Conservation (phyloP, 2,329 filamentous ascomycete species). For the Colletotrichum liaoningense region DNA sequence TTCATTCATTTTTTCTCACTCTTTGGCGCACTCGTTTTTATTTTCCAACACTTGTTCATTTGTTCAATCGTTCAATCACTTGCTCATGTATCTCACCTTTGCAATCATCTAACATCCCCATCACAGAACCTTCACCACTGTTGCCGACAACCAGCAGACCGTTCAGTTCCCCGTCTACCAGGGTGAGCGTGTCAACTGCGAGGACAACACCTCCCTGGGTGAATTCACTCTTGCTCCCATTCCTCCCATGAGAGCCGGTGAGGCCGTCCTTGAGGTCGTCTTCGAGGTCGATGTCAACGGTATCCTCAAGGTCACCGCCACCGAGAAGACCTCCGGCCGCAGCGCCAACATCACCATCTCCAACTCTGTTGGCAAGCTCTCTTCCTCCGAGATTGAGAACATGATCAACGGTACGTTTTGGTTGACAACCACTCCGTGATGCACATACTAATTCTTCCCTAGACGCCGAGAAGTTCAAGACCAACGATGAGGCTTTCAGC, state of each 20-base stretch:
- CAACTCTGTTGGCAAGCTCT: slow-evolving; percentile 99
- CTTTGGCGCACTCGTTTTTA: too few species aligned
- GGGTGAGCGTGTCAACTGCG: slow-evolving; percentile 97
- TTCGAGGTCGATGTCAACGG: slow-evolving; percentile 99
- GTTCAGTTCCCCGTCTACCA: slow-evolving; percentile 95
- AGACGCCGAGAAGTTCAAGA: slow-evolving; percentile 99
- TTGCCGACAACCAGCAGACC: slow-evolving; percentile 80
- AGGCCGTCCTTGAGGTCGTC: slow-evolving; percentile 96
- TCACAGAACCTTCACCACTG: slow-evolving; percentile 82
- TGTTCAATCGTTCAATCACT: too few species aligned
- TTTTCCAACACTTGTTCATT: too few species aligned
- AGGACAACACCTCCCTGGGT: slow-evolving; percentile 97
- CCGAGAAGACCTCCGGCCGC: slow-evolving; percentile 98
- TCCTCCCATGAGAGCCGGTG: slow-evolving; percentile 90
- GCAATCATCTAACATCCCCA: slow-evolving; percentile 12
- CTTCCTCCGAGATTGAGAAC: slow-evolving; percentile 92
- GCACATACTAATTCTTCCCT: slow-evolving; percentile 35
- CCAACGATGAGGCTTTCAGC: slow-evolving; percentile 96
- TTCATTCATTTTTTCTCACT: too few species aligned
- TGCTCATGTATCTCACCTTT: too few species aligned
- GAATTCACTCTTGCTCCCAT: slow-evolving; percentile 95
- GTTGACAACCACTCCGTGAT: slow-evolving; percentile 29
- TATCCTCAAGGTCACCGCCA: slow-evolving; percentile 99
- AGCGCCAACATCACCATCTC: slow-evolving; percentile 99
- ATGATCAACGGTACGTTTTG: slow-evolving; percentile 83